Conservation (phyloP, 2,329 filamentous ascomycete species). For the Elsinoe batatas region DNA sequence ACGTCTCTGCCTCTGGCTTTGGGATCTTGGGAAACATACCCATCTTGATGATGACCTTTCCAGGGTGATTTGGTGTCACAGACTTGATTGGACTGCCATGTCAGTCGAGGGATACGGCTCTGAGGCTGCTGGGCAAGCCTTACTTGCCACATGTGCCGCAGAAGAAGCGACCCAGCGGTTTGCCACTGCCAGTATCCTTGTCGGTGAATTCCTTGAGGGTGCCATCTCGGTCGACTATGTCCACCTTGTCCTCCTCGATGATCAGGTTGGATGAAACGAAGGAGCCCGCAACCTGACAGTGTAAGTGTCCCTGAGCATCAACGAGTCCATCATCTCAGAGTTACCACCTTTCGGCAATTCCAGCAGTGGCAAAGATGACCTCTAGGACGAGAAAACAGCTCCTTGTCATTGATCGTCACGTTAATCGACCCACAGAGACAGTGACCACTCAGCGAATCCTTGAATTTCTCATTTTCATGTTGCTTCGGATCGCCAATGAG, state of each 20-base stretch:
- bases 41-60: conserved; percentile 41
- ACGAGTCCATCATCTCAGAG: background rate
- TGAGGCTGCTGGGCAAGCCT: conserved; percentile 18
- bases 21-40: conserved; percentile 42
- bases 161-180: conserved; percentile 36
- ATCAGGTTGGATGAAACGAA: conserved; percentile 33
- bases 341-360: conserved; percentile 40
- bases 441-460: conserved; percentile 29
- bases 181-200: conserved; percentile 37
- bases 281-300: conserved; percentile 29
- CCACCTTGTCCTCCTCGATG: conserved; percentile 37
- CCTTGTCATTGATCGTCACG: conserved; percentile 39
- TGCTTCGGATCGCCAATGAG: conserved; percentile 33
- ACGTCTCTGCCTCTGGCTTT: conserved; percentile 36
- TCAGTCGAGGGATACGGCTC: background rate
- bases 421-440: conserved; percentile 40
- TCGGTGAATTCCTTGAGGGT: conserved; percentile 39
- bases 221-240: conserved; percentile 35
- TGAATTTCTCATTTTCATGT: conserved; percentile 27
- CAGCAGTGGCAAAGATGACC: conserved; percentile 43
- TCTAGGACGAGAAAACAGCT: conserved; percentile 36
- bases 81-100: conserved; percentile 38
- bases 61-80: conserved; percentile 30
- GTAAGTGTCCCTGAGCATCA: background rate
- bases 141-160: conserved; percentile 38